These are phyloP conservation scores for Kodamaea anthophila DNA, from an alignment of 1,139 yeast genomes.

Conservation along the genomic window DNA sequence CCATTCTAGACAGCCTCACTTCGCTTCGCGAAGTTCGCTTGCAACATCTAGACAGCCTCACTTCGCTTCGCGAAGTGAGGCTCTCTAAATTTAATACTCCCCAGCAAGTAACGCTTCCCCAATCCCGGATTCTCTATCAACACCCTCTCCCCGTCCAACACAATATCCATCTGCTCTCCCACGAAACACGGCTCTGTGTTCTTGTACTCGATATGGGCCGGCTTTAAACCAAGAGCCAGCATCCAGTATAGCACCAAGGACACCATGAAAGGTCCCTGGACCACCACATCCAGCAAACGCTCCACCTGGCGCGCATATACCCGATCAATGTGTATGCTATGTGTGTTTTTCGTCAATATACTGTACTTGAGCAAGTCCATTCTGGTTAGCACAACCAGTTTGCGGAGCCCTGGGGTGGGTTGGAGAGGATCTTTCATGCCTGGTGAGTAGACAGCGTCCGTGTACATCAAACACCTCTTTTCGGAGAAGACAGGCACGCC, in stretches of 20 bases:
- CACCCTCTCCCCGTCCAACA: constrained; percentile 2
- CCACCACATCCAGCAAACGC: constrained; percentile 53
- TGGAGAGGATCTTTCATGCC: background rate
- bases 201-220: constrained; percentile 37
- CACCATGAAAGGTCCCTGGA: constrained; percentile 79
- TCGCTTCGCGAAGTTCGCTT: too few species aligned
- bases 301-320: constrained; percentile 49
- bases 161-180: constrained; percentile 10
- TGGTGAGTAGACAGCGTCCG: constrained; percentile 19
- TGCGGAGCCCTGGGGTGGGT: too few species aligned
- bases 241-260: constrained; percentile 50
- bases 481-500: constrained; percentile 18
- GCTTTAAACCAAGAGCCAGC: constrained; percentile 10
- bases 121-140: constrained; percentile 4
- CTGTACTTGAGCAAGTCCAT: constrained; percentile 52
- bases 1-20: too few species aligned
- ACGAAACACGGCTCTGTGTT: constrained; percentile 46
- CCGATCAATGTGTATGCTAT: constrained; percentile 69
- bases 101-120: constrained; percentile 8
- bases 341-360: constrained; percentile 73
- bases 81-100: too few species aligned
- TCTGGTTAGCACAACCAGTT: constrained; percentile 6
- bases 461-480: constrained; percentile 30
- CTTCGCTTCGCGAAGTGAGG: too few species aligned
- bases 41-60: too few species aligned